Evolutionary conservation across 2,329 filamentous ascomycete genomes (phyloP).

Genomic region (Diaporthe batatas): DNA sequence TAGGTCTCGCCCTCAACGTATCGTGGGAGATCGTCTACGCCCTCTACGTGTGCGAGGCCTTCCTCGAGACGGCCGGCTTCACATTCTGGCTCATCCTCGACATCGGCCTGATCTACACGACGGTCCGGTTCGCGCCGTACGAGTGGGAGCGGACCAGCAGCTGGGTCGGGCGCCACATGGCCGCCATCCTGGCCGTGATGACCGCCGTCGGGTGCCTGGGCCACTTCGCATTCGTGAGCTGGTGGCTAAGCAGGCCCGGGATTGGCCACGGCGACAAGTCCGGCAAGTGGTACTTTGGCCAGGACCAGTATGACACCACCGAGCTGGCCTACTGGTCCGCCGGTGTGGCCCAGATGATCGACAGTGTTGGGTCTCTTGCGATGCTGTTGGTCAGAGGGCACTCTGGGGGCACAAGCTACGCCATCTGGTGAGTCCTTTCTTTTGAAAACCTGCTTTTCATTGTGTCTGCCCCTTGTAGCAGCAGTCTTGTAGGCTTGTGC

Average conservation of each 20-base stretch:
- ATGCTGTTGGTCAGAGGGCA: slow-evolving; percentile 62
- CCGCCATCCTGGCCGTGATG: slow-evolving; percentile 52
- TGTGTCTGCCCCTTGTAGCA: too few species aligned
- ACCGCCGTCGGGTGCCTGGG: slow-evolving; percentile 54
- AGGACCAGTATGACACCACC: slow-evolving; percentile 59
- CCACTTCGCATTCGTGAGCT: slow-evolving; percentile 59
- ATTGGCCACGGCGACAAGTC: slow-evolving; percentile 58
- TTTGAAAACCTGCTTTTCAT: slow-evolving; percentile 6
- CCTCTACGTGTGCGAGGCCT: slow-evolving; percentile 59
- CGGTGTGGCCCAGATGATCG: slow-evolving; percentile 57
- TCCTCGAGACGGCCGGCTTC: slow-evolving; percentile 60
- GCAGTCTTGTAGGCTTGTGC: background rate
- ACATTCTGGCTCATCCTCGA: slow-evolving; percentile 64
- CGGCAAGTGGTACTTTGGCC: slow-evolving; percentile 59
- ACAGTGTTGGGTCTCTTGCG: slow-evolving; percentile 56
- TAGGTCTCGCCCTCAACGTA: slow-evolving; percentile 63
- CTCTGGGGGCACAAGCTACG: slow-evolving; percentile 62
- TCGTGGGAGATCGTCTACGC: slow-evolving; percentile 66
- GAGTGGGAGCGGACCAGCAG: slow-evolving; percentile 58
- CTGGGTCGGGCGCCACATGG: slow-evolving; percentile 57
- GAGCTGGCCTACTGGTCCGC: slow-evolving; percentile 65
- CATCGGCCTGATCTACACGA: slow-evolving; percentile 60
- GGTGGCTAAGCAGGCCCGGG: slow-evolving; percentile 61
- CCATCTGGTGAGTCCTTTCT: slow-evolving; percentile 59
- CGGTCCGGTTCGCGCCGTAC: slow-evolving; percentile 57